Evolutionary conservation across 1,284 basidiomycete genomes (phyloP).

Genomic region (Apiotrichum veenhuisii): DNA sequence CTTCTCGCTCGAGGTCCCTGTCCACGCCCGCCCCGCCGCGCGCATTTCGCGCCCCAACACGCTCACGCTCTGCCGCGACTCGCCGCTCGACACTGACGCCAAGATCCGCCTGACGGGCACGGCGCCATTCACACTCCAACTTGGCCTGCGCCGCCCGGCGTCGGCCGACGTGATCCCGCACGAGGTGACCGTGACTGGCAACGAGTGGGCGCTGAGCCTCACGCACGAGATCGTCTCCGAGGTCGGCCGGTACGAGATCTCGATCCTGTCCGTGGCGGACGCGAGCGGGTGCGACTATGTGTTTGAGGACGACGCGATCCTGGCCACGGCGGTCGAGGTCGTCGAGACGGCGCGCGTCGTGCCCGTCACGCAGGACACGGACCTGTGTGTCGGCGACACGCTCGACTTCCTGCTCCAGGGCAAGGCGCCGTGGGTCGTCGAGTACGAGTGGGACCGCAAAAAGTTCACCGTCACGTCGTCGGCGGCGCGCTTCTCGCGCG

Average conservation of each 20-base stretch:
- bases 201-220: conserved; percentile 70
- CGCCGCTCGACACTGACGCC: conserved; percentile 57
- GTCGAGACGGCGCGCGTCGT: conserved; percentile 91
- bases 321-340: conserved; percentile 75
- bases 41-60: conserved; percentile 66
- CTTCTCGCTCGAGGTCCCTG: conserved; percentile 73
- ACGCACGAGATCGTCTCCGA: conserved; percentile 68
- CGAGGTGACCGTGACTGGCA: conserved; percentile 59
- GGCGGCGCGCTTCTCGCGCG: conserved; percentile 73
- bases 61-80: conserved; percentile 66
- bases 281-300: conserved; percentile 73
- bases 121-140: conserved; percentile 77
- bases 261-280: conserved; percentile 70
- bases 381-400: conserved; percentile 87
- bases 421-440: conserved; percentile 89
- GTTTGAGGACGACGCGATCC: conserved; percentile 54
- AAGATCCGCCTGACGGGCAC: conserved; percentile 66
- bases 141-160: conserved; percentile 71
- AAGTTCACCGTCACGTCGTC: conserved; percentile 69
- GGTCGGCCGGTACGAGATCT: conserved; percentile 74
- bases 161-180: conserved; percentile 62
- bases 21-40: conserved; percentile 70
- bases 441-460: conserved; percentile 79
- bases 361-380: conserved; percentile 68
- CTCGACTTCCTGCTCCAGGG: conserved; percentile 92